These are phyloP conservation scores for Sporothrix protearum DNA, from an alignment of 2,329 filamentous ascomycete genomes.

Conservation along the genomic window DNA sequence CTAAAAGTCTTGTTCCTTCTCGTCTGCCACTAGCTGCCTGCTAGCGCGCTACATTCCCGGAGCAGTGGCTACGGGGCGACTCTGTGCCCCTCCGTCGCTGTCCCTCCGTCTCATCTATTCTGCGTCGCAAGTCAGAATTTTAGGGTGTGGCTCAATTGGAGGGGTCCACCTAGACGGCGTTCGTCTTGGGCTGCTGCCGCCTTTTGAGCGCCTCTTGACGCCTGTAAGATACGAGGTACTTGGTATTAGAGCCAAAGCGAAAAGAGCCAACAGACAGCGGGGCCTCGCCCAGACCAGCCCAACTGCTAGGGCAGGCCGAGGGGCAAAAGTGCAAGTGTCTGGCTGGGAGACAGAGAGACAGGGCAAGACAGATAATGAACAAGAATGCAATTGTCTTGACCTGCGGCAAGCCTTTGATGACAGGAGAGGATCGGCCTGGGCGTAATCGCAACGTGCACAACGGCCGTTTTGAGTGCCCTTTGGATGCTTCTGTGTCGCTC, in stretches of 20 bases:
- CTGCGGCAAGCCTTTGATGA: slow-evolving; percentile 12
- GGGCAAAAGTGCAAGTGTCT: not conserved
- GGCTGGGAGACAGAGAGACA: not conserved
- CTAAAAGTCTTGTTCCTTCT: not conserved
- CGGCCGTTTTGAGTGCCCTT: not conserved
- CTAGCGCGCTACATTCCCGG: slow-evolving; percentile 9
- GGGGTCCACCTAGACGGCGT: not conserved
- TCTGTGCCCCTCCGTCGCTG: not conserved
- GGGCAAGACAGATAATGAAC: not conserved
- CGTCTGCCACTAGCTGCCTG: not conserved
- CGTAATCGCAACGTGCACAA: not conserved
- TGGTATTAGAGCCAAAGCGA: not conserved
- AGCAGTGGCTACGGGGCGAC: slow-evolving; percentile 9
- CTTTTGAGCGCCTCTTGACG: not conserved
- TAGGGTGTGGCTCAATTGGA: not conserved
- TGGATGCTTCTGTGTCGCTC: not conserved
- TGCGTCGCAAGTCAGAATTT: not conserved
- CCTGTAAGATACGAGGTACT: too few species aligned
- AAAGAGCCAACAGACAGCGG: not conserved
- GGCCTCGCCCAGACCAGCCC: not conserved
- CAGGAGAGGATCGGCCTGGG: slow-evolving; percentile 14
- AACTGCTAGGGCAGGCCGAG: slow-evolving; percentile 4
- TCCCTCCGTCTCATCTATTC: not conserved
- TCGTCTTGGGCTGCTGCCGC: slow-evolving; percentile 6
- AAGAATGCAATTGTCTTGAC: slow-evolving; percentile 18